phyloP scores from a whole-genome alignment of 345 rosid genomes.

The Ceriops zippeliana region DNA sequence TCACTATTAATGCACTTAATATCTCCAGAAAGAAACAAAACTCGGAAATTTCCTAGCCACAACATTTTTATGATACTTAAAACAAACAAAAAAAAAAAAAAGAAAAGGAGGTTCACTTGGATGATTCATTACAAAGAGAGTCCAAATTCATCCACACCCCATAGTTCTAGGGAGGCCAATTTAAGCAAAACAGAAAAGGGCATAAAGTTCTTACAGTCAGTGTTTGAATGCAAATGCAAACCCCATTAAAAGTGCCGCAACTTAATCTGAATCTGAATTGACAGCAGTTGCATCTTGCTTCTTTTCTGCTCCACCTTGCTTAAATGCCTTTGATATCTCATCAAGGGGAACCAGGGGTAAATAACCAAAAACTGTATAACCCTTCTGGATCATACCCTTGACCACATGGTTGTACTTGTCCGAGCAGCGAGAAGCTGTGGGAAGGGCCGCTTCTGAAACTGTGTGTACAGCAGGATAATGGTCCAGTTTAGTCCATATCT shows the following conservation, averaged over 20 bases:
- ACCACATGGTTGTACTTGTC: conserved; percentile 52
- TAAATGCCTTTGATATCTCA: conserved; percentile 52
- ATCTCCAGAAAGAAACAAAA: too few relatives aligned
- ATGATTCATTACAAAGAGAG: too few relatives aligned
- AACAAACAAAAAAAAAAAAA: too few relatives aligned
- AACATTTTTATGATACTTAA: too few relatives aligned
- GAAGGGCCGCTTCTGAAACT: conserved; percentile 45
- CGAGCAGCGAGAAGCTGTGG: conserved; percentile 52
- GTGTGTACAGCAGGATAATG: conserved; percentile 45
- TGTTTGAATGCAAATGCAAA: background rate
- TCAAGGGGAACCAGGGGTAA: conserved; percentile 70
- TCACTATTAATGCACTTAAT: too few relatives aligned
- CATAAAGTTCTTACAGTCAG: too few relatives aligned
- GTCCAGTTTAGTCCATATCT: conserved; percentile 49
- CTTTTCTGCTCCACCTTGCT: conserved; percentile 39
- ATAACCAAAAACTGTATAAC: conserved; percentile 47
- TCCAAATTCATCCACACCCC: too few relatives aligned
- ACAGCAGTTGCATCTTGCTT: conserved; percentile 25
- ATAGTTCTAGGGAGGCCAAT: too few relatives aligned
- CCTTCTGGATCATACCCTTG: conserved; percentile 44
- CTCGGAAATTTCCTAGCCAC: too few relatives aligned
- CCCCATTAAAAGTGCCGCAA: background rate
- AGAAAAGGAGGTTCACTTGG: too few relatives aligned
- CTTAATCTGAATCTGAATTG: conserved; percentile 34
- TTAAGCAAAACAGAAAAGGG: too few relatives aligned